A percentile compares a stretch with the other conserved stretches of the same genome.
Conservation (phyloP, 176 grass and related monocot genomes). For the Thinopyrum elongatum region DNA sequence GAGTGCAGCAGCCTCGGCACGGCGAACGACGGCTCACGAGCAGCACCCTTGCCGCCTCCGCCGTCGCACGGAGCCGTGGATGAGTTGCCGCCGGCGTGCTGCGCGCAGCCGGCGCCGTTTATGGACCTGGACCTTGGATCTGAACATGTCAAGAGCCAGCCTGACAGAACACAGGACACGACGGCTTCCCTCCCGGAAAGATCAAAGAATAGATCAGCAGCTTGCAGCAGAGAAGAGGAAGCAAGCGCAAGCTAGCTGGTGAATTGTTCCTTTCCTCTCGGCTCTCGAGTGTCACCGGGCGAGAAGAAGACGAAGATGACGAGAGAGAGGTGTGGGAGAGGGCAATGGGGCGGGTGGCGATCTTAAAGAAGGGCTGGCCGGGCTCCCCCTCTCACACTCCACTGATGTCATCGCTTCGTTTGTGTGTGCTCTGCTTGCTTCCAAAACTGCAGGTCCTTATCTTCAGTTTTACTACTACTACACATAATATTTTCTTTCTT, state of each 20-base stretch:
- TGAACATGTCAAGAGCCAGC: constrained; percentile 37
- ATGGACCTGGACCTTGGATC: constrained; percentile 49
- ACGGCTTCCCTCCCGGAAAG: no score
- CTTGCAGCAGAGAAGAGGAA: no score
- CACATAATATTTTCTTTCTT: no score
- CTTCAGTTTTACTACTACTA: neutral
- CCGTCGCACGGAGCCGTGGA: neutral
- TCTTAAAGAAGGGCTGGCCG: constrained; percentile 38
- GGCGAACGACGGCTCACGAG: constrained; percentile 11
- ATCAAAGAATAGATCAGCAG: neutral
- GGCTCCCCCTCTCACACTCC: neutral
- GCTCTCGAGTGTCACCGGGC: neutral
- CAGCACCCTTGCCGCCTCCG: neutral
- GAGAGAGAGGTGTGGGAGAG: neutral
- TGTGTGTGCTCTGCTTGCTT: constrained; percentile 8
- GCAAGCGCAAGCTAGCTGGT: no score
- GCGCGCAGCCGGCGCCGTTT: constrained; percentile 6
- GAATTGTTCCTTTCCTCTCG: no score
- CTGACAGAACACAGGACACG: neutral
- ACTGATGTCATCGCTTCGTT: constrained; percentile 36
- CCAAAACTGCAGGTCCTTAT: constrained; percentile 47
- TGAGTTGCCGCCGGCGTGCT: constrained; percentile 2
- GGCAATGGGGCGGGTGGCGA: constrained; percentile 27
- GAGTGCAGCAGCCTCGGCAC: constrained; percentile 44
- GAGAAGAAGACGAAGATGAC: neutral